Base-by-base conservation (phyloP, 1,139 yeast species). In the Pichia sp. region DNA sequence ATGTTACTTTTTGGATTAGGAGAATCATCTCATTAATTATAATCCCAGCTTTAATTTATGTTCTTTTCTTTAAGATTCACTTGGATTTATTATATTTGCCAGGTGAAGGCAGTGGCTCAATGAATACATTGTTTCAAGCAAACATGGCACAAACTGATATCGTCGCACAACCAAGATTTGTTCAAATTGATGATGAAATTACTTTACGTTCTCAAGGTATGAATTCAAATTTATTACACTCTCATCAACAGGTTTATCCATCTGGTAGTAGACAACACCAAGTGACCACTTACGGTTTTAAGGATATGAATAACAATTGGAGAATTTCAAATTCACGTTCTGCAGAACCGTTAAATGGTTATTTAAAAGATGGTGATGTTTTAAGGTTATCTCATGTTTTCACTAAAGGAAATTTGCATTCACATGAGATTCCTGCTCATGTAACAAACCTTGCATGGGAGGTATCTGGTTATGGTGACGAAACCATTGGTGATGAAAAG, bases 51-150 rank as follows among this genome's bases (percentile, higher is more conserved):
- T 37, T 74, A 30, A 75, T 92, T 23, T 92, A 90, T 59, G 63
- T 83, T 54, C 57, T 73, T 12, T 76, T 82, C 55, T 92, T 92
- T 71, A 85, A 82, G 63, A 69, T 85, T 40, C 99, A 92, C 64
- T 92, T 92, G 57, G 55, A 70, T 22, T 69, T 90, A 30, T 73
- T 92, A 47, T 80, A 74, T 59, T 81, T 79, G 56, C 78, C 95
- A 4, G 98, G 94, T 9, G 73, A 86, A 0, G 95, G 90, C 23
- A 85, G 82, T 58, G 82, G 87, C 0, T 76, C 87, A 3, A 77
- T 83, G 43, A 80, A 87, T 4, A 75, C 90, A 0, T 65, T 84
- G 37, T 73, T 83, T 53, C 95, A 84, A 61, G 80, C 82, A 3
- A 79, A 83, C 40, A 68, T 83, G 50, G 71, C 72, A 41, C 80